These are phyloP conservation scores for Heracleum sosnowskyi DNA, from an alignment of 129 eudicot species.

Conservation along the genomic window DNA sequence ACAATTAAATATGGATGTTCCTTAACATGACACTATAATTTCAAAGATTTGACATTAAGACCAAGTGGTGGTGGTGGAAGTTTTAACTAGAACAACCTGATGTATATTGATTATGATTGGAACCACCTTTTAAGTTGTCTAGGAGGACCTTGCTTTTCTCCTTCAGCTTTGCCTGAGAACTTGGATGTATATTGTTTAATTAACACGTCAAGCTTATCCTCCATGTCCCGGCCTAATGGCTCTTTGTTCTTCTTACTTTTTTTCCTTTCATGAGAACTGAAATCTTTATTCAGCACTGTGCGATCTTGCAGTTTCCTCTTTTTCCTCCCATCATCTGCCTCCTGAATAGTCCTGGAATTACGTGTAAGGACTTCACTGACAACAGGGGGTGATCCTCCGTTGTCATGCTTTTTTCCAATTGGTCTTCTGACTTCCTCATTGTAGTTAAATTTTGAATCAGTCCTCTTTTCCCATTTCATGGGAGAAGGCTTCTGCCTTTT, in stretches of 20 bases:
- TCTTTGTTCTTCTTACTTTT: slow-evolving; percentile 50
- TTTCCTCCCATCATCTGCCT: slow-evolving; percentile 11
- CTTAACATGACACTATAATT: not conserved
- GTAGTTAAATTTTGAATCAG: slow-evolving; percentile 4
- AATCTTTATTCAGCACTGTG: slow-evolving; percentile 20
- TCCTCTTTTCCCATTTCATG: slow-evolving; percentile 5
- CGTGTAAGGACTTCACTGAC: slow-evolving; percentile 1
- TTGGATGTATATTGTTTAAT: slow-evolving; percentile 66
- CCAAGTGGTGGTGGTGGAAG: not conserved
- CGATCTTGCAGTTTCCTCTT: slow-evolving; percentile 37
- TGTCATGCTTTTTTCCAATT: slow-evolving; percentile 18
- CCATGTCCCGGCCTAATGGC: slow-evolving; percentile 64
- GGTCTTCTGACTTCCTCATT: slow-evolving; percentile 8
- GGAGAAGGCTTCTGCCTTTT: slow-evolving; percentile 26
- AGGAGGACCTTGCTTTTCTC: slow-evolving; percentile 50
- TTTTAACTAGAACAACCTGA: slow-evolving; percentile 1
- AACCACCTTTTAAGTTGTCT: slow-evolving; percentile 83
- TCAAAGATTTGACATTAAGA: not conserved
- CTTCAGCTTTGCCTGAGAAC: slow-evolving; percentile 50
- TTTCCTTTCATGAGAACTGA: slow-evolving; percentile 27
- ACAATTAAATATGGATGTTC: not conserved
- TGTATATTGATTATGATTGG: slow-evolving; percentile 38
- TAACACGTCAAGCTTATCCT: slow-evolving; percentile 80
- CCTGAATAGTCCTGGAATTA: slow-evolving; percentile 12
- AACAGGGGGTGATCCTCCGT: slow-evolving; percentile 6